Conservation (phyloP, 257 asterid species). For the Przewalskia tangutica region DNA sequence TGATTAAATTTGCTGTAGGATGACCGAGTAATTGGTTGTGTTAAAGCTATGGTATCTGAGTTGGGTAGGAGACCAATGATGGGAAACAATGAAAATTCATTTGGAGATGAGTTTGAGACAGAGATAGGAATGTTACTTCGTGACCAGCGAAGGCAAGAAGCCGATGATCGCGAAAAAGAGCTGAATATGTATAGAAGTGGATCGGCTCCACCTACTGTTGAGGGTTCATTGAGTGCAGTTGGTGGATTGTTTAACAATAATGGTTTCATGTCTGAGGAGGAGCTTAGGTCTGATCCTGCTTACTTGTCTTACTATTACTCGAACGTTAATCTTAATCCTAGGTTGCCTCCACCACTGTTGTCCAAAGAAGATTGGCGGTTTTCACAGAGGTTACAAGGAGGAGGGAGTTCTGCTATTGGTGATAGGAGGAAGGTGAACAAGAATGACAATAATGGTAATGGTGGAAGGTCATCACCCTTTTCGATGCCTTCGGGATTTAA, state of each 20-base stretch:
- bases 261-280: conserved; percentile 79
- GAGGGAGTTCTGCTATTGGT: conserved; percentile 81
- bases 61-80: conserved; percentile 66
- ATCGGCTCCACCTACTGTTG: conserved; percentile 98
- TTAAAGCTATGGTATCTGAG: conserved; percentile 52
- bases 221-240: conserved; percentile 83
- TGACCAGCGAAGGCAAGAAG: conserved; percentile 63
- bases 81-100: conserved; percentile 61
- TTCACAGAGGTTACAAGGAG: conserved; percentile 80
- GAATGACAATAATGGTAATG: conserved; percentile 43
- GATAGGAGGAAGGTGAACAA: conserved; percentile 79
- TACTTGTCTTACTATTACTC: conserved; percentile 80
- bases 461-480: conserved; percentile 59
- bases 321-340: conserved; percentile 84
- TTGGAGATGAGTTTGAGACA: conserved; percentile 75
- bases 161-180: conserved; percentile 83
- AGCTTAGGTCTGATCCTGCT: conserved; percentile 92
- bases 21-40: background rate
- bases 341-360: conserved; percentile 92
- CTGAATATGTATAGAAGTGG: conserved; percentile 92
- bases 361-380: conserved; percentile 95
- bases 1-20: background rate
- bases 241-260: conserved; percentile 72
- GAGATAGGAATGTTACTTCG: conserved; percentile 70
- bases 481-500: conserved; percentile 63